These are phyloP conservation scores for Didymella exigua DNA, from an alignment of 2,329 filamentous ascomycete species.

Conservation along the genomic window DNA sequence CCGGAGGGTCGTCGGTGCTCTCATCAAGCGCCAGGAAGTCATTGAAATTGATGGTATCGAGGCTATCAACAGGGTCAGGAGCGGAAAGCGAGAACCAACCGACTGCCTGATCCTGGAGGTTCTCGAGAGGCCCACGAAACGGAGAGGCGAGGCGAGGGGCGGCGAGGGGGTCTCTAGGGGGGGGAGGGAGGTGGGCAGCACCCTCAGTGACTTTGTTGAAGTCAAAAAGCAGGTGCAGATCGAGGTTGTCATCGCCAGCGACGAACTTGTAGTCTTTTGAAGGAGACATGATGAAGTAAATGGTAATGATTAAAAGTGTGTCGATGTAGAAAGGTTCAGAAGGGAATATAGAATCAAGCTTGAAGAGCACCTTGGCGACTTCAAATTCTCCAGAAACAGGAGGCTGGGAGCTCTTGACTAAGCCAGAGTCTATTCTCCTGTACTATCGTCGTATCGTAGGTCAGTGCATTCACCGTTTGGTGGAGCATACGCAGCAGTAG, in stretches of 20 bases:
- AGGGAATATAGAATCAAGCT: not conserved
- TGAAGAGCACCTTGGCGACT: not conserved
- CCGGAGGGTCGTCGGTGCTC: not conserved
- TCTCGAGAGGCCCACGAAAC: not conserved
- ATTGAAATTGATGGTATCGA: not conserved
- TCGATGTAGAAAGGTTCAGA: not conserved
- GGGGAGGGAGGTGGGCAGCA: too few species aligned
- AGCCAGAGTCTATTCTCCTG: not conserved
- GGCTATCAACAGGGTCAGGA: not conserved
- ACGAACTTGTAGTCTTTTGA: not conserved
- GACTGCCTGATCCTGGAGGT: not conserved
- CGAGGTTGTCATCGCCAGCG: not conserved
- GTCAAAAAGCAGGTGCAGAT: not conserved
- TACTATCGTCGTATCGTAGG: not conserved
- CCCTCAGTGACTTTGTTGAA: not conserved
- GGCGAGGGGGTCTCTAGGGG: not conserved
- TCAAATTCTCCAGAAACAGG: not conserved
- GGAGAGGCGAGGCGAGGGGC: not conserved
- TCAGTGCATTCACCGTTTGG: not conserved
- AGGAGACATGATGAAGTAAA: not conserved
- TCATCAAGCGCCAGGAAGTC: not conserved
- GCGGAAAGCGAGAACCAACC: not conserved
- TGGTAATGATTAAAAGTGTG: not conserved
- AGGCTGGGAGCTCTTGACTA: slow-evolving; percentile 4
- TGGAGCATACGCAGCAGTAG: not conserved